Conservation (phyloP, 257 asterid species). For the Solanum verrucosum region DNA sequence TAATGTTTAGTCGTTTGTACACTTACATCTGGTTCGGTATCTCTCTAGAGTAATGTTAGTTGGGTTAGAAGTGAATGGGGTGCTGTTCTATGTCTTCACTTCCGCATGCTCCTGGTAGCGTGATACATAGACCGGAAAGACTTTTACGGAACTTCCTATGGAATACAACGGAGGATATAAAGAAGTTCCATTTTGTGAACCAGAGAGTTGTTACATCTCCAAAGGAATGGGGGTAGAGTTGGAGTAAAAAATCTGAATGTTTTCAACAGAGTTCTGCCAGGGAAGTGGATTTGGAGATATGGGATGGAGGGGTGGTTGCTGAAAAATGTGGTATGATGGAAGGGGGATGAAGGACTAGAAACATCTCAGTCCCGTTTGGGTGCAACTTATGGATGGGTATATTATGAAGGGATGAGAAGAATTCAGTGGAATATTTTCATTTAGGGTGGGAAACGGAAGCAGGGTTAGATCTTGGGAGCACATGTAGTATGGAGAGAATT, state of each 20-base stretch:
- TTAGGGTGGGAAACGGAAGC: background rate
- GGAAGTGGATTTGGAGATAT: background rate
- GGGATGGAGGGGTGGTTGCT: background rate
- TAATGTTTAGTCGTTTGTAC: background rate
- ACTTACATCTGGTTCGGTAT: background rate
- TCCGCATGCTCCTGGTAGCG: background rate
- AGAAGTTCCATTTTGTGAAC: background rate
- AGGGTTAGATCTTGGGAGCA: background rate
- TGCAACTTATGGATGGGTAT: background rate
- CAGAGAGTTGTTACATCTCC: background rate
- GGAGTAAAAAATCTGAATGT: background rate
- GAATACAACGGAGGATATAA: background rate
- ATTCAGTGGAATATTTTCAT: background rate
- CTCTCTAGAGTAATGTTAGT: background rate
- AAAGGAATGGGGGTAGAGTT: background rate
- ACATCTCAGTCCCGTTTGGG: background rate
- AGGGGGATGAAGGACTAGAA: background rate
- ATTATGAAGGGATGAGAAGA: background rate
- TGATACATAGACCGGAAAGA: background rate
- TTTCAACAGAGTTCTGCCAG: background rate
- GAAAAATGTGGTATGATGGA: background rate
- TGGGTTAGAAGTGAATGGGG: background rate
- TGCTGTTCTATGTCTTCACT: background rate
- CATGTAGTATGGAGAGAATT: background rate
- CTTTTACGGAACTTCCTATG: background rate